These are phyloP conservation scores for Erythrophleum ivorense DNA, from an alignment of 331 rosid genomes.

Conservation along the genomic window DNA sequence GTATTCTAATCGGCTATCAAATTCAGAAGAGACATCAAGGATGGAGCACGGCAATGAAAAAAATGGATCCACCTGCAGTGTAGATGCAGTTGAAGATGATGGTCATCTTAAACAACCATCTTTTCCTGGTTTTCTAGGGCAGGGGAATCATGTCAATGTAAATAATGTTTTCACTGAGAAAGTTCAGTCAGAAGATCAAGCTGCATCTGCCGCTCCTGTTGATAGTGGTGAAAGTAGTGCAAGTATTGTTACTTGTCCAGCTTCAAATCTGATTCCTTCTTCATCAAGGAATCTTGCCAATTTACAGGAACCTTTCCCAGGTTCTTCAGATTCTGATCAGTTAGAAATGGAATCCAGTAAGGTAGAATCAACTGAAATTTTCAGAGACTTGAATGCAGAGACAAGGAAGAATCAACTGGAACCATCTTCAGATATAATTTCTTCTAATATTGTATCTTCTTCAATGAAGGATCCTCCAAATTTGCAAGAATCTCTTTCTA, in stretches of 20 bases:
- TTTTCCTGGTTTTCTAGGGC: conserved; percentile 35
- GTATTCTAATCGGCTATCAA: conserved; percentile 40
- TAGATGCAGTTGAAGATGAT: conserved; percentile 48
- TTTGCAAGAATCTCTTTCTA: conserved; percentile 50
- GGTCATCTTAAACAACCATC: conserved; percentile 47
- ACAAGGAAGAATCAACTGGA: conserved; percentile 37
- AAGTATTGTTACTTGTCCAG: conserved; percentile 39
- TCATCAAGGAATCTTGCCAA: conserved; percentile 43
- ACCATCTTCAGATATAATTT: conserved; percentile 28
- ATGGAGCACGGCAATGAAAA: conserved; percentile 49
- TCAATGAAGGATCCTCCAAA: conserved; percentile 32
- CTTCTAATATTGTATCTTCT: conserved; percentile 47
- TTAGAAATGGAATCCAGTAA: conserved; percentile 48
- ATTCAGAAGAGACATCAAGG: conserved; percentile 45
- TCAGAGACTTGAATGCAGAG: conserved; percentile 43
- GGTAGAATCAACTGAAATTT: conserved; percentile 48
- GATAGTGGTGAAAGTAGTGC: conserved; percentile 39
- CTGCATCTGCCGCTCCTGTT: conserved; percentile 43
- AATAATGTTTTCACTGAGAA: conserved; percentile 47
- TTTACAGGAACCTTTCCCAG: conserved; percentile 45
- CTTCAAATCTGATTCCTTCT: conserved; percentile 47
- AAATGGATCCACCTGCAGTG: conserved; percentile 44
- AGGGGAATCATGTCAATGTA: conserved; percentile 37
- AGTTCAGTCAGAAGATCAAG: conserved; percentile 47
- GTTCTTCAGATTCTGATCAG: conserved; percentile 42